Conservation (phyloP, 768 basidiomycete genomes). For the Phanerochaete carnosa region DNA sequence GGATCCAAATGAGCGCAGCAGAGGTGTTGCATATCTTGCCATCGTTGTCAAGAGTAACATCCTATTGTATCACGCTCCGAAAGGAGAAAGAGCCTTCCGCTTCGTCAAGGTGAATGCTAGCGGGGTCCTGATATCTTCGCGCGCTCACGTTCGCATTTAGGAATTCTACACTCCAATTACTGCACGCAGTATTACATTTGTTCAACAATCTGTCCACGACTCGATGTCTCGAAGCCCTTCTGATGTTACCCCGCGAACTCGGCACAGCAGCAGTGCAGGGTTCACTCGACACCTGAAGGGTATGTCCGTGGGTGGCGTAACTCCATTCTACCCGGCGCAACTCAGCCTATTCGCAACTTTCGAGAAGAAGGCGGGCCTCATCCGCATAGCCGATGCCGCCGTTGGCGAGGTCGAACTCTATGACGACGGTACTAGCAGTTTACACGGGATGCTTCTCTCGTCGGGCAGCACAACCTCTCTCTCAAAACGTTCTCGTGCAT, state of each 20-base stretch:
- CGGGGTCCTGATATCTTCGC: not conserved
- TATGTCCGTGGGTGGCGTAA: slow-evolving; percentile 6
- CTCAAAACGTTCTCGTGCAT: slow-evolving; percentile 36
- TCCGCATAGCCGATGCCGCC: slow-evolving; percentile 75
- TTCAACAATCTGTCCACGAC: slow-evolving; percentile 64
- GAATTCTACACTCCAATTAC: slow-evolving; percentile 81
- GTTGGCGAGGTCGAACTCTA: slow-evolving; percentile 75
- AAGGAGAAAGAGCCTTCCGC: slow-evolving; percentile 77
- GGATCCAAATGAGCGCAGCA: slow-evolving; percentile 47
- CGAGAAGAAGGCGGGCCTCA: slow-evolving; percentile 85
- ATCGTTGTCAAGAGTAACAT: slow-evolving; percentile 74
- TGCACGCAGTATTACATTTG: slow-evolving; percentile 65
- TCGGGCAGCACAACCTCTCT: slow-evolving; percentile 18
- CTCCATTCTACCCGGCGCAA: slow-evolving; percentile 58
- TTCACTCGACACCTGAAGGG: slow-evolving; percentile 9
- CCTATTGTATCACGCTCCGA: slow-evolving; percentile 76
- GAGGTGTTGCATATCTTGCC: slow-evolving; percentile 56
- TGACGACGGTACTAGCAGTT: slow-evolving; percentile 30
- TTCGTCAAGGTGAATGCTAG: slow-evolving; percentile 69
- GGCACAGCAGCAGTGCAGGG: slow-evolving; percentile 16
- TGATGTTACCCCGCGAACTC: slow-evolving; percentile 31
- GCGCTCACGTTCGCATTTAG: slow-evolving; percentile 31
- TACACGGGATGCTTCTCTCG: slow-evolving; percentile 21
- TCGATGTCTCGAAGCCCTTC: slow-evolving; percentile 37
- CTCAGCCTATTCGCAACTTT: slow-evolving; percentile 80